phyloP scores from a whole-genome alignment of 1,139 yeast species.

The Yamadazyma spencermartinsiae region DNA sequence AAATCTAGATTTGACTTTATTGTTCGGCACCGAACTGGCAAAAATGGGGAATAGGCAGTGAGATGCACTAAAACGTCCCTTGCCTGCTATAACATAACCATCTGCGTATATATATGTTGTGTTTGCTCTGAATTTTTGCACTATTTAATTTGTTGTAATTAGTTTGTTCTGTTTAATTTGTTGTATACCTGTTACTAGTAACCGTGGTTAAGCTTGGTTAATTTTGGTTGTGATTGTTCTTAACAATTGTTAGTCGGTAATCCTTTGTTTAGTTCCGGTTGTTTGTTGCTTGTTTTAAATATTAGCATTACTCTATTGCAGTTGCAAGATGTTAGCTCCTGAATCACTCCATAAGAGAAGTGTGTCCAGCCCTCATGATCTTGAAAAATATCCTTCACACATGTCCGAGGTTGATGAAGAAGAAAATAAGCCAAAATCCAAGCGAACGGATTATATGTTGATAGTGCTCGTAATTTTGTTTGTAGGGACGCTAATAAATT shows the following conservation, averaged over 20 bases:
- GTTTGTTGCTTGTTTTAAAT: not conserved
- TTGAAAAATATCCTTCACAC: constrained; percentile 4
- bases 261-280: not conserved
- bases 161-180: too few species aligned
- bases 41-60: too few species aligned
- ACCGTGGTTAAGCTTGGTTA: not conserved
- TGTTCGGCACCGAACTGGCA: not conserved
- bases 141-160: too few species aligned
- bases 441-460: constrained; percentile 10
- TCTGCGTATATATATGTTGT: too few species aligned
- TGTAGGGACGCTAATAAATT: constrained; percentile 13
- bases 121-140: too few species aligned
- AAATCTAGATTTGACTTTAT: not conserved
- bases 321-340: not conserved
- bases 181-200: too few species aligned
- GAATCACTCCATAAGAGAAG: constrained; percentile 14
- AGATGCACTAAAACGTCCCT: too few species aligned
- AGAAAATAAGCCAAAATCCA: constrained; percentile 1
- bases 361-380: constrained; percentile 10
- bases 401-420: not conserved
- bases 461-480: constrained; percentile 10
- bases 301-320: too few species aligned
- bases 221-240: not conserved
- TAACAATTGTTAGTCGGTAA: too few species aligned
- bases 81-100: too few species aligned